These are phyloP conservation scores for Pichia sp. DNA, from an alignment of 1,139 yeast genomes.

Conservation along the genomic window DNA sequence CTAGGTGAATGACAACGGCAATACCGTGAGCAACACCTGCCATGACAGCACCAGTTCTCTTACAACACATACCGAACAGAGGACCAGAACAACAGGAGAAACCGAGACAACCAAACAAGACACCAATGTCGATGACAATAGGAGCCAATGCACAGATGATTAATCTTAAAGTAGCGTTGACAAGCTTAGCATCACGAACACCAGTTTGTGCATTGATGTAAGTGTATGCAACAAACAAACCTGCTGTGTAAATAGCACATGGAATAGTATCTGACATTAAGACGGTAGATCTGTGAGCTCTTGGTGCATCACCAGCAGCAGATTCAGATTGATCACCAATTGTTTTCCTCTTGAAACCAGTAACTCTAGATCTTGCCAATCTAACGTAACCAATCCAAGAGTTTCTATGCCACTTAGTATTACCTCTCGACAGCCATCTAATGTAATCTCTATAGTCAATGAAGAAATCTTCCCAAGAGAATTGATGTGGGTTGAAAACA, in stretches of 20 bases:
- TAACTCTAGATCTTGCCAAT: conserved; percentile 90
- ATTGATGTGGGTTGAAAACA: conserved; percentile 96
- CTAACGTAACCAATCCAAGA: conserved; percentile 99
- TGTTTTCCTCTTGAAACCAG: conserved; percentile 95
- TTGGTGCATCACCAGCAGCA: conserved; percentile 87
- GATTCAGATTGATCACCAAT: conserved; percentile 87
- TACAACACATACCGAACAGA: conserved; percentile 88
- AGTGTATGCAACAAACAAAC: conserved; percentile 84
- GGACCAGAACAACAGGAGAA: conserved; percentile 98
- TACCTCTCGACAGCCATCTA: conserved; percentile 99
- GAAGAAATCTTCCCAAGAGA: conserved; percentile 98
- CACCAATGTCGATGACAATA: conserved; percentile 84
- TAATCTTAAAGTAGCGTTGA: conserved; percentile 79
- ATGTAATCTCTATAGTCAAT: conserved; percentile 97
- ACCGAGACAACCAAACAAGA: conserved; percentile 62
- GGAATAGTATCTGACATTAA: conserved; percentile 84
- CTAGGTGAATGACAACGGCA: conserved; percentile 78
- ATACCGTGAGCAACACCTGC: conserved; percentile 97
- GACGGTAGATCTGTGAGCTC: conserved; percentile 88
- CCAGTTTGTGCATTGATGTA: conserved; percentile 97
- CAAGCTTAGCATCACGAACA: conserved; percentile 54
- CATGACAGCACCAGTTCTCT: conserved; percentile 94
- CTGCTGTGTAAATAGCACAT: conserved; percentile 80
- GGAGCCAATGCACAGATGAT: conserved; percentile 90
- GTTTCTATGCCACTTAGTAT: conserved; percentile 97